Evolutionary conservation across 2,329 filamentous ascomycete species (phyloP).

Genomic region (Cladosporium sp.): DNA sequence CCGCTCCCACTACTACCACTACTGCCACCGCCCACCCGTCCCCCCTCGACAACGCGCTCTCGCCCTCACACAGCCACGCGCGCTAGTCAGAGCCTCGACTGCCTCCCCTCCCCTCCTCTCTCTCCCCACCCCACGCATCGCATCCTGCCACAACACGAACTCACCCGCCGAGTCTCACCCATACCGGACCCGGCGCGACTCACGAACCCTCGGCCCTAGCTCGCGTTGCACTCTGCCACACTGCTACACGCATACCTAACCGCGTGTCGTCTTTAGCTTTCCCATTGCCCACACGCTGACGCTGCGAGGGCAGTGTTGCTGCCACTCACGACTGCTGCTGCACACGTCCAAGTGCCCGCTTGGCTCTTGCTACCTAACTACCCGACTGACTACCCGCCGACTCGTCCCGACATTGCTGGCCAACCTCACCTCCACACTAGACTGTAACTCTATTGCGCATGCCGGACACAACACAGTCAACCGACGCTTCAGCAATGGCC

Average conservation of each 20-base stretch:
- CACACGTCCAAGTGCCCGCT: not conserved
- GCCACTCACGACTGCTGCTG: not conserved
- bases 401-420: not conserved
- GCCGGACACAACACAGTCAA: not conserved
- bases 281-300: not conserved
- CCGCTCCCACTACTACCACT: not conserved
- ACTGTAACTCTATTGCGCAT: not conserved
- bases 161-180: not conserved
- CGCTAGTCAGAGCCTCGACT: not conserved
- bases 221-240: not conserved
- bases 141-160: not conserved
- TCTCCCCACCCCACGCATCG: not conserved
- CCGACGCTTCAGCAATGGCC: conserved; percentile 4
- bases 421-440: not conserved
- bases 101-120: not conserved
- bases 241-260: not conserved
- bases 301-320: not conserved
- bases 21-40: not conserved
- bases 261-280: not conserved
- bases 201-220: conserved; percentile 11
- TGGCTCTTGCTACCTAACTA: not conserved
- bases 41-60: not conserved
- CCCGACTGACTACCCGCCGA: not conserved
- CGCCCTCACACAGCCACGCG: not conserved
- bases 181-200: not conserved